Evolutionary conservation across 225 moss, liverwort and hornwort genomes (phyloP).

Genomic region (Thuidium tamariscinum): DNA sequence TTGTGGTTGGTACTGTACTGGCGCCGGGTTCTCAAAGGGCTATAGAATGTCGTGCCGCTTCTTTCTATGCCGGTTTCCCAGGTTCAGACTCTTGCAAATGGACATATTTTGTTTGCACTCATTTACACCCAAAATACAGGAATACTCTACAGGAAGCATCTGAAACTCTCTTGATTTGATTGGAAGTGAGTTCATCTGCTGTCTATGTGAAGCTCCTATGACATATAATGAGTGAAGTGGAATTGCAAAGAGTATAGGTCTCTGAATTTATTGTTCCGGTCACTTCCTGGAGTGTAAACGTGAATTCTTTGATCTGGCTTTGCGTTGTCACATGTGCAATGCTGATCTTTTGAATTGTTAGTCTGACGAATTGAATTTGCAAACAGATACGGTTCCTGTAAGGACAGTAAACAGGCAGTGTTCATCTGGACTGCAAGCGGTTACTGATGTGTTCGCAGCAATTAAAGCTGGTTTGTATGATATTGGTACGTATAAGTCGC

Average conservation of each 20-base stretch:
- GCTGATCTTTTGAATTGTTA: background rate
- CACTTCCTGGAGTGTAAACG: background rate
- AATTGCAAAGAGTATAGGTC: background rate
- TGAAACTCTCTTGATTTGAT: background rate
- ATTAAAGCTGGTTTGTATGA: slow-evolving; percentile 75
- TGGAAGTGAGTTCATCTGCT: background rate
- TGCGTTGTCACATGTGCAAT: background rate
- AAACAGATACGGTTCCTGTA: slow-evolving; percentile 63
- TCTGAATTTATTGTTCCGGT: background rate
- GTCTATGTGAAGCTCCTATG: background rate
- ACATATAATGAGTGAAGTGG: background rate
- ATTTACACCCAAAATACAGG: background rate
- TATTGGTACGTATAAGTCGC: slow-evolving; percentile 28
- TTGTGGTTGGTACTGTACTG: background rate
- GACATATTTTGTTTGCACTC: background rate
- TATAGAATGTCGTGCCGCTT: background rate
- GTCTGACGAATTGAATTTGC: background rate
- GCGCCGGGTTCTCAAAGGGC: background rate
- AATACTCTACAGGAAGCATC: background rate
- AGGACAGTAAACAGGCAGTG: slow-evolving; percentile 90
- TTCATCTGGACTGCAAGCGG: slow-evolving; percentile 84
- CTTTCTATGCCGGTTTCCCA: background rate
- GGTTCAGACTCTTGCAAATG: background rate
- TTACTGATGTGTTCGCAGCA: slow-evolving; percentile 73
- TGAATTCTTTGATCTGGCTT: background rate